Evolutionary conservation across 31 red algal genomes (phyloP), one percentile per base, ranked within the genome.

Genomic region (Porphyra umbilicalis): DNA sequence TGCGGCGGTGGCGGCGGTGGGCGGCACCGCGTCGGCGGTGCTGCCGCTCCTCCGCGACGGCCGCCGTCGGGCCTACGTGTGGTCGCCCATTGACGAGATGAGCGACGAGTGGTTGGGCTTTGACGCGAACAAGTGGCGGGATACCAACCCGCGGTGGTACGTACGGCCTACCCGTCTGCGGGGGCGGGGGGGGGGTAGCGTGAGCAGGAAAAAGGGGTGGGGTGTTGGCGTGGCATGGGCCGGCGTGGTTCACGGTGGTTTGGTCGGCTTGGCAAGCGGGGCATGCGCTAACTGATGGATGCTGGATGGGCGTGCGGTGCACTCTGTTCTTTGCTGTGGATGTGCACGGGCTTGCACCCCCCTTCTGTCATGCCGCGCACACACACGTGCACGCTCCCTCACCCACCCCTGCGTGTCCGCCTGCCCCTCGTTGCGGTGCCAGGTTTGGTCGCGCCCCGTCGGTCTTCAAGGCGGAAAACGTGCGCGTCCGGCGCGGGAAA

Each of bases 71-170:
- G 74, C 35, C 8, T 42, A 77, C 38, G 83, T 16, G 16, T 91
- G 83, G 37, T 86, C 68, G 16, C 80, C 35, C 4, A 77, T 83
- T 32, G 38, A 36, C 37, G 89, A 91, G 31, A 83, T 91, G 81
- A 71, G 79, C 16, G 89, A 91, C 80, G 89, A 91, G 37, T 91
- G 83, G 29, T 35, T 5, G 8, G 74, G 80, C 29, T 85, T 91
- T 38, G 80, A 91, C 80, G 75, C 79, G 36, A 81, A 78, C 79
- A 91, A 91, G 77, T 91, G 89, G 89, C 80, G 79, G 38, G 75
- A 91, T 32, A 85, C 86, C 35, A 91, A 91, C 67, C 89, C 84
- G 32, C 79, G 89, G 29, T 91, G 89, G 89, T 86, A 86, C 36
- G 89, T 84, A 32, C 76, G 88, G 20, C 88, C 82, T 46, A 76